Base-by-base conservation (phyloP, 78 protist species). In the Thecamonas trahens region DNA sequence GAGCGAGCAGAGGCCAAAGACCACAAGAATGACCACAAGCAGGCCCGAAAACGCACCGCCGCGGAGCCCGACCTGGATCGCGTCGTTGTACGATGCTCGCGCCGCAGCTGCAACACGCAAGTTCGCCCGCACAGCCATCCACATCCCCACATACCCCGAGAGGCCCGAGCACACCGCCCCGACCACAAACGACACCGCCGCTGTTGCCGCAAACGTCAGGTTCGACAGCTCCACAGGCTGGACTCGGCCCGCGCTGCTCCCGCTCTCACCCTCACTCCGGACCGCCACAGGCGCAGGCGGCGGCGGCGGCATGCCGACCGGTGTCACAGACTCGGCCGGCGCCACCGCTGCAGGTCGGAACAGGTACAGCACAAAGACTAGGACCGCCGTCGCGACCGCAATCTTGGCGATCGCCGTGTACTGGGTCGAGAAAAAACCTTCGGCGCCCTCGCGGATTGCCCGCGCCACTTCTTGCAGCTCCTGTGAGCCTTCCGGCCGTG, bases 1-100 rank as follows among this genome's bases (percentile, higher is more conserved):
- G n/a, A 73, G 83, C 67, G 37, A 3, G 35, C 75, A 42, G 57
- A 82, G 14, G 32, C 87, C 82, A 31, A 75, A 3, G 61, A 82
- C 58, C 42, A 77, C 67, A 42, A 76, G 42, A 1, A 81, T 38
- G 11, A 67, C 83, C 1, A 70, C 64, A 44, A 85, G 42, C 32
- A 67, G 64, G 53, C 79, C 85, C 2, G 68, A 35, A 72, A 85
- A 61, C 7, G 90, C 84, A 2, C 90, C 85, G 29, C 84, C 90
- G 31, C 85, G 61, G 65, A 80, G 62, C 11, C 77, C 13, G 24
- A 74, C 8, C 35, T 42, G 7, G 26, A 76, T 8, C 35, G 74
- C 80, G 62, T 50, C 67, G 8, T 26, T 34, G 34, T 1, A 61
- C 11, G 24, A 5, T 22, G 7, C 4, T 31, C n/a, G 38, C 22